Percentiles rank a stretch among this genome's conserved stretches.
Conservation (phyloP, 148 eudicot genomes). For the Amaranthus palmeri region DNA sequence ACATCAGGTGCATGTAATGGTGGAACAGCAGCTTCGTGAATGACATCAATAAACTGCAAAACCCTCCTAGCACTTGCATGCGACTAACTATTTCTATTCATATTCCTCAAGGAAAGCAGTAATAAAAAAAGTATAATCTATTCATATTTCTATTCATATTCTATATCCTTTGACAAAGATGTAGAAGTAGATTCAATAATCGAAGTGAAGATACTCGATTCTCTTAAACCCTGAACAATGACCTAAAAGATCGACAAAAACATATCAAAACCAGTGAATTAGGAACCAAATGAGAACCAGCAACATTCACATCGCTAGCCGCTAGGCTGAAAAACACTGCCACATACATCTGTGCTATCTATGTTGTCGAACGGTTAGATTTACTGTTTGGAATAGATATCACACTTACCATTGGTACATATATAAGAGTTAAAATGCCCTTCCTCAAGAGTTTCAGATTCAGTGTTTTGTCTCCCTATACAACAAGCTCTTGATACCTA, state of each 20-base stretch:
- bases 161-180: slow-evolving; percentile 41
- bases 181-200: slow-evolving; percentile 54
- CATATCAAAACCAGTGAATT: neutral
- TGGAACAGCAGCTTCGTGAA: slow-evolving; percentile 60
- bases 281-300: neutral
- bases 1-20: slow-evolving; percentile 66
- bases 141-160: no score
- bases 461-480: slow-evolving; percentile 76
- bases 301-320: no score
- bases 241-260: slow-evolving; percentile 36
- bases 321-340: no score
- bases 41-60: slow-evolving; percentile 27
- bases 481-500: slow-evolving; percentile 91
- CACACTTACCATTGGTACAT: slow-evolving; percentile 89
- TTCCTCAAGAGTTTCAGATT: slow-evolving; percentile 76
- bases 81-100: slow-evolving; percentile 32
- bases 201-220: slow-evolving; percentile 62
- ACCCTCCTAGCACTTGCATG: slow-evolving; percentile 52
- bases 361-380: no score
- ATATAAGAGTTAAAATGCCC: slow-evolving; percentile 79
- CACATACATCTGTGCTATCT: no score
- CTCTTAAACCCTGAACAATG: slow-evolving; percentile 75
- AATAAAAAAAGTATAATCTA: no score
- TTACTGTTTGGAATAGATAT: no score
- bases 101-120: slow-evolving; percentile 47